Evolutionary conservation across 495 filamentous ascomycete species (phyloP), one percentile per base, ranked within the genome.

Genomic region (Daldinia caldariorum): DNA sequence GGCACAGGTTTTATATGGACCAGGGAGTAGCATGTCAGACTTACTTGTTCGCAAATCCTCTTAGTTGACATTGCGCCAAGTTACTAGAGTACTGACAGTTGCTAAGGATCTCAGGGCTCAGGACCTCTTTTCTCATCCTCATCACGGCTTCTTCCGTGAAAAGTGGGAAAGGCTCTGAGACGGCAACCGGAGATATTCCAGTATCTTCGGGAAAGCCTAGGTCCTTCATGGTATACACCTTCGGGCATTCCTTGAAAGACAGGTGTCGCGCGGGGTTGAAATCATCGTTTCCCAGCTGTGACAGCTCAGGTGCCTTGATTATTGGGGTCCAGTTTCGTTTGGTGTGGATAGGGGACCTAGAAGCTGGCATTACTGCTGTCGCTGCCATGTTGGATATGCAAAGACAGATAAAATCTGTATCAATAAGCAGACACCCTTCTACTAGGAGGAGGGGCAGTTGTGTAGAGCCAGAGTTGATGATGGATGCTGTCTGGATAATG

Each of bases 131-230:
- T 66, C 90, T 83, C 86, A 92, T 91, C 58, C 83, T 83, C 61
- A 85, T 77, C 54, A 92, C 80, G 10, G 89, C 90, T 64, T 90
- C 89, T 41, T 82, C 76, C 31, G 88, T 88, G 78, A 92, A 92
- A n/a, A 92, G 81, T 10, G 85, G 84, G 75, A 93, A 93, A 1
- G 91, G 89, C 70, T 91, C 88, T 3, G 89, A 90, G 50, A 92
- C 89, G 34, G 88, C 90, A 51, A 91, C 80, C 0, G 85, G 83
- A 16, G 90, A 92, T 35, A 92, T 81, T 10, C 89, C 89, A 45
- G 76, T 82, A 63, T 84, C 80, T 51, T 86, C 80, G 0, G 84
- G 67, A 56, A 86, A 83, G 4, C 83, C 85, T 39, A 90, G 79
- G 58, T 91, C 89, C 55, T 79, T 78, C 88, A 91, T 90, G 5